A percentile compares a stretch with the other conserved stretches of the same genome.
Conservation (phyloP, 257 asterid genomes). For the Ophiorrhiza pumila region DNA sequence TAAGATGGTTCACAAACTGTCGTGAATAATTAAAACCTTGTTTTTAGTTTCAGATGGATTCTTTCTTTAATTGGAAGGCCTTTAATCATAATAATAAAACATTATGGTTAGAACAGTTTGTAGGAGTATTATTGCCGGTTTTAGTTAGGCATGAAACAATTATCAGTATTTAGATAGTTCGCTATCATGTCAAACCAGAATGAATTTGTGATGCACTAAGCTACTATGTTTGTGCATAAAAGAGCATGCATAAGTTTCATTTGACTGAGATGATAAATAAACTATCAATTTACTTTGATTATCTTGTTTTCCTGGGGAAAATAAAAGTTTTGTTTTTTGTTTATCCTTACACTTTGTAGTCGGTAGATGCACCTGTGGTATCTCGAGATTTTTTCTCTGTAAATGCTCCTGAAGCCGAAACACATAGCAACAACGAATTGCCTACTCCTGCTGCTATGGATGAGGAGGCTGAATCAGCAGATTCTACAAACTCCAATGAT, state of each 20-base stretch:
- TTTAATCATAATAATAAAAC: too few species aligned
- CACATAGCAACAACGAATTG: constrained; percentile 40
- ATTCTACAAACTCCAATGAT: constrained; percentile 71
- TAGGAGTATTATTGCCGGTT: not conserved
- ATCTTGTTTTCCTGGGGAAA: not conserved
- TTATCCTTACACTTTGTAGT: constrained; percentile 35
- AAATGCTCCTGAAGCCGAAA: constrained; percentile 52
- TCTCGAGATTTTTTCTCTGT: constrained; percentile 57
- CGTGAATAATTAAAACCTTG: not conserved
- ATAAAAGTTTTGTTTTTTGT: not conserved
- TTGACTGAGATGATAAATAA: not conserved
- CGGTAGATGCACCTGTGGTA: constrained; percentile 50
- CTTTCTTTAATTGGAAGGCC: too few species aligned
- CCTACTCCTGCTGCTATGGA: constrained; percentile 51
- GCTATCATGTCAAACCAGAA: not conserved
- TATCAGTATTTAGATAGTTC: not conserved
- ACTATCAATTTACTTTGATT: not conserved
- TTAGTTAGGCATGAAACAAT: not conserved
- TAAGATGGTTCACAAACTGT: not conserved
- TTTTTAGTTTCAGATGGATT: too few species aligned
- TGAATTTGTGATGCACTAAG: not conserved
- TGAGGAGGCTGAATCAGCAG: constrained; percentile 84
- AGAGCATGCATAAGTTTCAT: not conserved
- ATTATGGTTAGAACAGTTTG: not conserved
- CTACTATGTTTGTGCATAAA: not conserved